These are phyloP conservation scores for Podila clonocystis DNA, from an alignment of 192 early-diverging fungal species.

Conservation along the genomic window DNA sequence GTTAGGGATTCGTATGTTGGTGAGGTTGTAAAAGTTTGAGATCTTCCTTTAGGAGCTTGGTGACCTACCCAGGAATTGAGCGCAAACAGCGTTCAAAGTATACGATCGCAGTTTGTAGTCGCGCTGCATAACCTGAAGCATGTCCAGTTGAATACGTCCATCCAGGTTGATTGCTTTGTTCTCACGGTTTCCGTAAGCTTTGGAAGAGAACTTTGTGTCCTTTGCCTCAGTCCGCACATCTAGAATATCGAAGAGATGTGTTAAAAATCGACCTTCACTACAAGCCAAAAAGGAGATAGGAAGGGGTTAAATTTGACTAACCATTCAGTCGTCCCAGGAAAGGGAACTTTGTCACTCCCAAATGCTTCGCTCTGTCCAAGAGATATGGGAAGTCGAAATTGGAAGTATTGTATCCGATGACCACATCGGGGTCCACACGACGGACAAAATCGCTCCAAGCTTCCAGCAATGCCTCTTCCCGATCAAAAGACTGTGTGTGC, in stretches of 20 bases:
- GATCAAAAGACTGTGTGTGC: conserved; percentile 82
- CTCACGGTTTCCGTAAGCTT: conserved; percentile 94
- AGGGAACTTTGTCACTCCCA: conserved; percentile 81
- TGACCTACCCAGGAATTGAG: conserved; percentile 87
- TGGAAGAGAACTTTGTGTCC: conserved; percentile 89
- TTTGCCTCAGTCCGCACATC: conserved; percentile 74
- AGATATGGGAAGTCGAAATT: conserved; percentile 99
- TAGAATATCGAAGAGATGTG: not conserved
- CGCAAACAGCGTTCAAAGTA: conserved; percentile 95
- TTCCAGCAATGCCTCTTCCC: conserved; percentile 81
- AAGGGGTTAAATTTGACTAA: conserved; percentile 2
- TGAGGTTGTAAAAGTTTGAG: too few relatives aligned
- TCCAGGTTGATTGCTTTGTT: conserved; percentile 90
- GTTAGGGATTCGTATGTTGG: too few relatives aligned
- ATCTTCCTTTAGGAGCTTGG: not conserved
- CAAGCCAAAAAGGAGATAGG: not conserved
- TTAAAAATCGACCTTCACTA: too few relatives aligned
- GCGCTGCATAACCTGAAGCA: conserved; percentile 93
- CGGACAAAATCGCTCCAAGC: conserved; percentile 89
- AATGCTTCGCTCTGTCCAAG: conserved; percentile 85
- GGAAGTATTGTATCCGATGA: conserved; percentile 97
- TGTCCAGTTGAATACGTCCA: conserved; percentile 93
- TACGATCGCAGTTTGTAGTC: conserved; percentile 97
- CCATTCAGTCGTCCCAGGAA: conserved; percentile 82
- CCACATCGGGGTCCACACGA: conserved; percentile 88